Percentiles rank a stretch among this genome's conserved stretches.
Conservation (phyloP, 164 flowering plant genomes). For the Tetrastigma voinierianum region DNA sequence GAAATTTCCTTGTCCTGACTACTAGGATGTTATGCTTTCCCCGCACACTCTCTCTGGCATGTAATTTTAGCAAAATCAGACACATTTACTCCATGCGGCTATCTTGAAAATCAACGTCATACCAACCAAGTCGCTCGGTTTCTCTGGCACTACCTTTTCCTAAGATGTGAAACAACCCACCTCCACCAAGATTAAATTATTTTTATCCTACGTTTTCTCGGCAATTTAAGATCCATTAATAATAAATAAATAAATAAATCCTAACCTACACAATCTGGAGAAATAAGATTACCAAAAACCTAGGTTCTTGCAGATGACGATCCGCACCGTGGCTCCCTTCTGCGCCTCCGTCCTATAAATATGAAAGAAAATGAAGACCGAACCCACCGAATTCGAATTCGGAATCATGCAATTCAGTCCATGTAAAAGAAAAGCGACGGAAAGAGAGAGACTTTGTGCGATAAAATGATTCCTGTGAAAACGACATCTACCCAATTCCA, state of each 20-base stretch:
- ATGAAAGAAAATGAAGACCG: constrained; percentile 16
- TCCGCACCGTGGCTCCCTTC: constrained; percentile 13
- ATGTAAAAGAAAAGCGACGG: background rate
- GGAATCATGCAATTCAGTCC: constrained; percentile 22
- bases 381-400: constrained; percentile 10
- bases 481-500: background rate
- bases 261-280: background rate
- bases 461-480: background rate
- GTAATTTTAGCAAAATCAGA: too few relatives aligned
- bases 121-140: too few relatives aligned
- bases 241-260: background rate
- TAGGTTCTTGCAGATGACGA: background rate
- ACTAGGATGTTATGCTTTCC: too few relatives aligned
- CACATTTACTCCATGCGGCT: too few relatives aligned
- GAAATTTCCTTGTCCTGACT: too few relatives aligned
- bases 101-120: too few relatives aligned
- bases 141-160: too few relatives aligned
- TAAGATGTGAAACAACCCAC: too few relatives aligned
- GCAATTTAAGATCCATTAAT: background rate
- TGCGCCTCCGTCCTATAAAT: constrained; percentile 21
- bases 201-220: background rate
- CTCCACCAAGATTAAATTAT: background rate
- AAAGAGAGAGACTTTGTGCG: background rate
- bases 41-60: too few relatives aligned
- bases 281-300: background rate